Percentiles rank a stretch among this genome's conserved stretches.
Evolutionary conservation across 257 asterid species (phyloP).

Genomic region (Dorcoceras hygrometricum): DNA sequence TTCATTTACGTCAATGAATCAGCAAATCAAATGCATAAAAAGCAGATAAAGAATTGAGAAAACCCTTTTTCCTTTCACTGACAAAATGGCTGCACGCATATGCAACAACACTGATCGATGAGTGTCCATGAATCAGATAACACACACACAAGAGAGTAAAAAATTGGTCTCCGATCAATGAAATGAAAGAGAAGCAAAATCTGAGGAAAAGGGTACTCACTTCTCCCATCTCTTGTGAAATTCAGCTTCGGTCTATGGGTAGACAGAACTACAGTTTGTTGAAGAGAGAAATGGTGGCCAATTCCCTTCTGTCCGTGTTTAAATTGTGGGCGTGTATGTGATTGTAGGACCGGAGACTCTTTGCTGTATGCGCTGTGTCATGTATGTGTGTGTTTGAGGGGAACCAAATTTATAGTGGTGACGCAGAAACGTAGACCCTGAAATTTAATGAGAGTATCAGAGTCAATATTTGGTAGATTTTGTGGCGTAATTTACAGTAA

Average conservation of each 20-base stretch:
- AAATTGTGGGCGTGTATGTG: neutral
- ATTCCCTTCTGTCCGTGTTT: neutral
- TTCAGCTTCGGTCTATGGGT: neutral
- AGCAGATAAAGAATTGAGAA: constrained; percentile 1
- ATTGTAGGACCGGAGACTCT: neutral
- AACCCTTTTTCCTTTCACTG: neutral
- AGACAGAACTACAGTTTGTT: neutral
- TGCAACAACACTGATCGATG: neutral
- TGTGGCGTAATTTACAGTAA: neutral
- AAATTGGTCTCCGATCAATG: neutral
- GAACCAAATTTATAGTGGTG: neutral
- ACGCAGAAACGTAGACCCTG: neutral
- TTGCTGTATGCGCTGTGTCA: neutral
- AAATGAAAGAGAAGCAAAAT: neutral
- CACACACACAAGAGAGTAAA: neutral
- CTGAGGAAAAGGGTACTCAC: constrained; percentile 28
- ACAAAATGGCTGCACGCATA: neutral
- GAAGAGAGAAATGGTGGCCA: neutral
- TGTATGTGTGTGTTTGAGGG: neutral
- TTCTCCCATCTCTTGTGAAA: constrained; percentile 40
- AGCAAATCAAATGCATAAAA: neutral
- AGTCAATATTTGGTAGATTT: neutral
- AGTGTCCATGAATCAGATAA: neutral
- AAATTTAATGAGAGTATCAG: neutral
- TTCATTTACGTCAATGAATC: constrained; percentile 2